Evolutionary conservation across 805 yeast genomes (phyloP), one percentile per base, ranked within the genome.

Genomic region (Nematodospora valgi): DNA sequence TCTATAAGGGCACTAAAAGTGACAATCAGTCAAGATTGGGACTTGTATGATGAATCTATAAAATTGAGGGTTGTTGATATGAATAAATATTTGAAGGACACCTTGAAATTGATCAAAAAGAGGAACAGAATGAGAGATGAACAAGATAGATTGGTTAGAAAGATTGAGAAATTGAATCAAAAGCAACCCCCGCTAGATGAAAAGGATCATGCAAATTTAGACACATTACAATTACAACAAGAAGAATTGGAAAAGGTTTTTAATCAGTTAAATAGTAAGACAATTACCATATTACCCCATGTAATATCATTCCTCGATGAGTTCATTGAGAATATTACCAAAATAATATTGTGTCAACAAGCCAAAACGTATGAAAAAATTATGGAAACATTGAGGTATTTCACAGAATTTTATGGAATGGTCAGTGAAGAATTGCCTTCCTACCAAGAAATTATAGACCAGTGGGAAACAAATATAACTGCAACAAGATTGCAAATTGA

Each of bases 261-360:
- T 40, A 45, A 48, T 11, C 62, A 62, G 14, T 43, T 69, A 13
- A 68, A 71, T 43, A 58, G 55, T 14, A 70, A 68, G 35, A 49
- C 64, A n/a, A 61, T 59, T 32, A 29, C 63, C 4, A 46, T 69
- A 3, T 50, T 74, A 5, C 82, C 82, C 1, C 75, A 72, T 43
- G 60, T 65, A 3, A 48, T 72, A 30, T 53, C 59, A 3, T 59
- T 66, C 12, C 45, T 74, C 29, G 74, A 75, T 23, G 82, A 76
- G 44, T 74, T 74, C 39, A 51, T 74, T 8, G 71, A 64, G 30
- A 57, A 59, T 34, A 38, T 75, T 10, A 53, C 72, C 1, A 52
- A 63, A 31, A 58, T 65, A 41, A 35, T 65, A 1, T 48, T 71
- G 25, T 62, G 56, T 42, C 59, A 65, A 23, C 68, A 73, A 31